Evolutionary conservation across 1,284 basidiomycete genomes (phyloP), one percentile per base, ranked within the genome.

Genomic region (Singerocomus rubriflavus): DNA sequence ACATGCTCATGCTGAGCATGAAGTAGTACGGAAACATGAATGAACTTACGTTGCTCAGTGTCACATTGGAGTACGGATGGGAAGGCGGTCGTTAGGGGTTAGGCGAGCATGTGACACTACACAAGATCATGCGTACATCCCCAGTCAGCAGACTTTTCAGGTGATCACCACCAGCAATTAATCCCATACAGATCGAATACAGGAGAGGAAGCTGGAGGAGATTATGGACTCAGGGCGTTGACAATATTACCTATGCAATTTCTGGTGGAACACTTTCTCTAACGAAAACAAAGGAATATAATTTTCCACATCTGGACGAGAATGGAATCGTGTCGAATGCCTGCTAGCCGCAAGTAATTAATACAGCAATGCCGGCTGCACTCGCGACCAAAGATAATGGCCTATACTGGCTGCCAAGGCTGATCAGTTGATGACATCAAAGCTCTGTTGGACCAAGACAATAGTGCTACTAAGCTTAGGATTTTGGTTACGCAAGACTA

Each of bases 1-100:
- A 62, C 60, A 60, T 21, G 21, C 21, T 21, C 21, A 2, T 57
- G 7, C 32, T 48, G 16, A 62, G 36, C 54, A 57, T 62, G 17
- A 50, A 51, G 41, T 59, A 34, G 13, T 11, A 1, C 5, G 35
- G 8, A 35, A 21, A 33, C 26, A 29, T 12, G 13, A 2, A 35
- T 2, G 17, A 26, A 30, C 60, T 31, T n/a, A 58, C 60, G 41
- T 44, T 52, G 21, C 50, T 50, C 38, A 62, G 14, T 29, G 58
- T 43, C 29, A 50, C 11, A 12, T 44, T 42, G 8, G 60, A 21
- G 2, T 21, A 4, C 21, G 21, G 21, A 21, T 21, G 21, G 4
- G 21, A 21, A 58, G 7, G 50, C 50, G 5, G n/a, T 14, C 8
- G 42, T 29, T 38, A 59, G n/a, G 29, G 13, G 46, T 16, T 44